phyloP scores from a whole-genome alignment of 2,329 filamentous ascomycete genomes.

The Neonectria faginata region DNA sequence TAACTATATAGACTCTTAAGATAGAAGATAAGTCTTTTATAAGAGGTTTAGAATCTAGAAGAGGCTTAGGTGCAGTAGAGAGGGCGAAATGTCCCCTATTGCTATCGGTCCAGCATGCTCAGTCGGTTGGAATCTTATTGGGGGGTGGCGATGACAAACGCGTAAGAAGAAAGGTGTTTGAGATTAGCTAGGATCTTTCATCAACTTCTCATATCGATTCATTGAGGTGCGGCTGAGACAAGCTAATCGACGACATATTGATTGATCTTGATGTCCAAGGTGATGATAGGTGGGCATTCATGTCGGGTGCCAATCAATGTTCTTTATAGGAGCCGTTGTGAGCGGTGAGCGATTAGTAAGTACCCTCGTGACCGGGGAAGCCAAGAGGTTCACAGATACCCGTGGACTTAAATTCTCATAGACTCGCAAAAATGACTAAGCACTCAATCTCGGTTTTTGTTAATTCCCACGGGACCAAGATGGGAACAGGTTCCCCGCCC shows the following conservation, averaged over 20 bases:
- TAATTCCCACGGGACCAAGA: too few species aligned
- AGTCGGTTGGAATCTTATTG: constrained; percentile 20
- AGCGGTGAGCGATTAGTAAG: neutral
- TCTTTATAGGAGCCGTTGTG: too few species aligned
- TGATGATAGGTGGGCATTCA: neutral
- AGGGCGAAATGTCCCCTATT: constrained; percentile 26
- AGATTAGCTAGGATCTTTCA: constrained; percentile 22
- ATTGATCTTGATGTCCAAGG: neutral
- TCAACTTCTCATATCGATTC: constrained; percentile 25
- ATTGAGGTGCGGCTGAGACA: constrained; percentile 20
- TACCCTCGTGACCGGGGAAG: too few species aligned
- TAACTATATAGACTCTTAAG: neutral
- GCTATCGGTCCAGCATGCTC: constrained; percentile 24
- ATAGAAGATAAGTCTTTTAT: constrained; percentile 18
- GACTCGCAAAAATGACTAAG: too few species aligned
- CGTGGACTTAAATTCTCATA: too few species aligned
- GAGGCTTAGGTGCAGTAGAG: constrained; percentile 18
- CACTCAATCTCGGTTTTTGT: too few species aligned
- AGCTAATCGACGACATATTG: constrained; percentile 5
- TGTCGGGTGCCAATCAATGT: neutral
- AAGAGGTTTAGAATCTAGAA: constrained; percentile 23
- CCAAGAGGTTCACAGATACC: too few species aligned
- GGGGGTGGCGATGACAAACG: constrained; percentile 18
- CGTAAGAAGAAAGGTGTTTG: constrained; percentile 20
- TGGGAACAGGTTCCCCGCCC: too few species aligned